These are phyloP conservation scores for Lachnellula hyalina DNA, from an alignment of 2,329 filamentous ascomycete species.

Conservation along the genomic window DNA sequence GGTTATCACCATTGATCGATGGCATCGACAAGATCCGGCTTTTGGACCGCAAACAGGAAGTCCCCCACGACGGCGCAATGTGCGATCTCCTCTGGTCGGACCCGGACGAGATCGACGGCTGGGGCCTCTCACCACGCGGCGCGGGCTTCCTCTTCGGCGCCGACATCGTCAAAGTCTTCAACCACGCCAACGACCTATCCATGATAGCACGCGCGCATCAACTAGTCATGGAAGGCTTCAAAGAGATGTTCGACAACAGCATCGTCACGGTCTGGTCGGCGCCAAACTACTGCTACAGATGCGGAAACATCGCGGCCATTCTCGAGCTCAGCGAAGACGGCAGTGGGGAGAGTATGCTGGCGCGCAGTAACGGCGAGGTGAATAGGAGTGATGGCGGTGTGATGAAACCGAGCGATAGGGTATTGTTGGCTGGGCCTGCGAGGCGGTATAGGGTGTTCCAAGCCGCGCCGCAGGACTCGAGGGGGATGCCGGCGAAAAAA, in stretches of 20 bases:
- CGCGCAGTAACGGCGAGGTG: constrained; percentile 38
- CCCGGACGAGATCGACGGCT: constrained; percentile 95
- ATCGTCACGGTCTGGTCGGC: constrained; percentile 99
- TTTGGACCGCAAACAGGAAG: constrained; percentile 94
- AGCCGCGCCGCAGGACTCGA: constrained; percentile 88
- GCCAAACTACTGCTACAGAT: constrained; percentile 89
- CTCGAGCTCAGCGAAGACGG: constrained; percentile 87
- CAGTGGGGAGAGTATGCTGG: constrained; percentile 54
- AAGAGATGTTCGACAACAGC: constrained; percentile 95
- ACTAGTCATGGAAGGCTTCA: constrained; percentile 98
- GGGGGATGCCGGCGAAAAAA: constrained; percentile 98
- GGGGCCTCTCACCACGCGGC: constrained; percentile 72
- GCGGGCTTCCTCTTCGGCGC: constrained; percentile 94
- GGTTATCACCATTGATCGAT: constrained; percentile 85
- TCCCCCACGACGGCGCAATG: constrained; percentile 98
- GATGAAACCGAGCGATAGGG: constrained; percentile 46
- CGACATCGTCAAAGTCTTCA: constrained; percentile 94
- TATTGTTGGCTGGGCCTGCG: constrained; percentile 65
- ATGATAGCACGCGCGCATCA: constrained; percentile 93
- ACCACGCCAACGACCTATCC: constrained; percentile 86
- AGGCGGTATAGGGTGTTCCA: constrained; percentile 93
- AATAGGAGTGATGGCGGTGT: constrained; percentile 50
- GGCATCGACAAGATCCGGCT: constrained; percentile 92
- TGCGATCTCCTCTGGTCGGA: constrained; percentile 98
- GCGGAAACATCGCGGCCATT: constrained; percentile 92